phyloP scores from a whole-genome alignment of 1,139 yeast genomes.

The Blastobotrys illinoisensis region DNA sequence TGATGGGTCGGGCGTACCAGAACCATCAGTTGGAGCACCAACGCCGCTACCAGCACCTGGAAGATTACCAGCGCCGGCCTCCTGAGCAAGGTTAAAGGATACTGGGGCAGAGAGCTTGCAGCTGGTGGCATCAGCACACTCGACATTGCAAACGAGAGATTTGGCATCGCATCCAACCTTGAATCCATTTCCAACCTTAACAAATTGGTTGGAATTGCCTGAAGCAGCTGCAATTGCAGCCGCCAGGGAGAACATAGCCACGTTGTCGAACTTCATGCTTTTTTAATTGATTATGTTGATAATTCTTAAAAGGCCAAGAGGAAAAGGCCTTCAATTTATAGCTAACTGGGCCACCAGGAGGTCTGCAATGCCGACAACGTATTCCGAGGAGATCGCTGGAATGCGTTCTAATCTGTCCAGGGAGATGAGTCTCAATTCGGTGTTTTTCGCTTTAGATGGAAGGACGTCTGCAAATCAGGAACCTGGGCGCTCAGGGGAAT shows the following conservation, averaged over 20 bases:
- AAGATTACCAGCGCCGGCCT: neutral
- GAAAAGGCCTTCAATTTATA: neutral
- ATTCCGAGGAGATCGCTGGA: neutral
- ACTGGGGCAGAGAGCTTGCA: neutral
- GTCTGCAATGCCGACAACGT: too few relatives aligned
- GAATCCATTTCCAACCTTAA: neutral
- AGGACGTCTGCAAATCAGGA: neutral
- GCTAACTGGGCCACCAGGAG: neutral
- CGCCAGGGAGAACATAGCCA: neutral
- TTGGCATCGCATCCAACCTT: neutral
- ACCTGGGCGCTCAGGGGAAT: neutral
- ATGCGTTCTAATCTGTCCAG: neutral
- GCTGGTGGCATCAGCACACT: neutral
- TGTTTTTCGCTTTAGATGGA: neutral
- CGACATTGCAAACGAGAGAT: neutral
- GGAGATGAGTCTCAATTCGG: neutral
- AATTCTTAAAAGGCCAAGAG: neutral
- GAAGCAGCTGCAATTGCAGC: neutral
- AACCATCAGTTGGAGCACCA: neutral
- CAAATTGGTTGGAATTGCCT: neutral
- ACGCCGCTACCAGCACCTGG: too few relatives aligned
- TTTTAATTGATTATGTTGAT: neutral
- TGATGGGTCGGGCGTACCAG: neutral
- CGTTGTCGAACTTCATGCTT: neutral
- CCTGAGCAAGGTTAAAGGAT: neutral